Evolutionary conservation across 352 stramenopile genomes (phyloP), one percentile per base, ranked within the genome.

Genomic region (Globisporangium lucens): DNA sequence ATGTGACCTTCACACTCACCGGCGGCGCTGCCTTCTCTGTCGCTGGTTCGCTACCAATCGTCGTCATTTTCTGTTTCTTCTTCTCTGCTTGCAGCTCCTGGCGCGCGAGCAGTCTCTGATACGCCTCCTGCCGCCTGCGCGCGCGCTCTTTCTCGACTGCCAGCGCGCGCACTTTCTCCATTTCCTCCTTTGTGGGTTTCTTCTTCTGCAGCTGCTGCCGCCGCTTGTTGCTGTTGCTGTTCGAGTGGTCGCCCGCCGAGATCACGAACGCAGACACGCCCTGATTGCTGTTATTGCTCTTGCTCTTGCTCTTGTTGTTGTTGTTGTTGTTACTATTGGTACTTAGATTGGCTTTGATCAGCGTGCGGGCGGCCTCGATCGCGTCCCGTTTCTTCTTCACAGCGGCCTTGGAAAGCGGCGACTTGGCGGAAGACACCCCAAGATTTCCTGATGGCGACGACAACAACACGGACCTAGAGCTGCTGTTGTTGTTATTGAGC

Each of bases 41-140:
- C 29, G 9, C 30, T 29, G 55, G 8, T 7, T 60, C 36, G 3
- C 41, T 24, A 29, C 30, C 41, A 10, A 5, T 15, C 41, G 8
- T 15, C 41, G 8, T n/a, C 8, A 61, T 1, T 30, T 68, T 63
- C 67, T 56, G 5, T 41, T 33, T 33, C 15, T 75, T 56, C 59
- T 77, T 70, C 13, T 76, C 80, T 0, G 69, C 71, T 66, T 89
- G 80, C 3, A 90, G 67, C 46, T 79, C 74, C 65, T 89, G 84
- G 15, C 84, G 74, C 4, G 80, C 82, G 5, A 88, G 20, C 3
- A 93, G 67, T 1, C 85, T 79, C 55, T 89, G 76, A 61, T 87
- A 87, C 6, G 85, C 85, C 30, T 80, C 76, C 61, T 85, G 75
- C 30, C 80, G 71, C 27, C 82, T 68, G 33, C 67, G 65, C 35